Conservation (phyloP, 192 early-diverging fungal genomes). For the Linnemannia hyalina region DNA sequence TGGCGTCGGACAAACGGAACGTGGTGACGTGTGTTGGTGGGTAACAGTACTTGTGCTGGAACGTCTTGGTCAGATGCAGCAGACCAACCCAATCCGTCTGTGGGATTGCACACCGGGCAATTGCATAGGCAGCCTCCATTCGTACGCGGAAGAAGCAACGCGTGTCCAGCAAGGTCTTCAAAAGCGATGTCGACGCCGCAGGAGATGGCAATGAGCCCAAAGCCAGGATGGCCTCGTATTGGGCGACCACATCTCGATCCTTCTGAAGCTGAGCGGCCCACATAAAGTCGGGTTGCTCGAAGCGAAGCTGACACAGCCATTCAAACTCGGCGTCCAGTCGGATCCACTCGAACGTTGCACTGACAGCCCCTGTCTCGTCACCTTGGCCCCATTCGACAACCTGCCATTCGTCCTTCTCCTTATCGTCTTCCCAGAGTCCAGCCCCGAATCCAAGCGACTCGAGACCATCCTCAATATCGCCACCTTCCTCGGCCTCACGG, state of each 20-base stretch:
- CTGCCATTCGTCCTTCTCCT: constrained; percentile 78
- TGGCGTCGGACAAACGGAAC: constrained; percentile 56
- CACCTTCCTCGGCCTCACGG: constrained; percentile 72
- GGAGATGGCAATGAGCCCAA: constrained; percentile 63
- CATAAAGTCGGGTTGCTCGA: constrained; percentile 94
- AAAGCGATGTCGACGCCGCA: constrained; percentile 80
- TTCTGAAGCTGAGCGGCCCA: constrained; percentile 93
- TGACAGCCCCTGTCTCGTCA: constrained; percentile 68
- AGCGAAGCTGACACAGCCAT: constrained; percentile 91
- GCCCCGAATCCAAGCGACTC: constrained; percentile 63
- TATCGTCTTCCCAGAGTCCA: constrained; percentile 70
- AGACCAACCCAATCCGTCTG: constrained; percentile 76
- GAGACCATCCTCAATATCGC: constrained; percentile 75
- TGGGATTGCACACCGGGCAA: constrained; percentile 73
- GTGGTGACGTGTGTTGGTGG: constrained; percentile 45
- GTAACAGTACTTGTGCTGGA: constrained; percentile 80
- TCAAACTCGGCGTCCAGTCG: constrained; percentile 93
- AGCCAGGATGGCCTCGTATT: constrained; percentile 77
- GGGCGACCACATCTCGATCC: constrained; percentile 92
- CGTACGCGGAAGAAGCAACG: constrained; percentile 91
- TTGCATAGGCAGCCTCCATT: constrained; percentile 80
- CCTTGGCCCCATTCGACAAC: constrained; percentile 85
- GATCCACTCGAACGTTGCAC: constrained; percentile 96
- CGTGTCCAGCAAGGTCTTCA: constrained; percentile 81
- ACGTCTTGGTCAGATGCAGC: constrained; percentile 80